A percentile compares a stretch with the other conserved stretches of the same genome.
Evolutionary conservation across 495 filamentous ascomycete genomes (phyloP).

Genomic region (Tuber indicum): DNA sequence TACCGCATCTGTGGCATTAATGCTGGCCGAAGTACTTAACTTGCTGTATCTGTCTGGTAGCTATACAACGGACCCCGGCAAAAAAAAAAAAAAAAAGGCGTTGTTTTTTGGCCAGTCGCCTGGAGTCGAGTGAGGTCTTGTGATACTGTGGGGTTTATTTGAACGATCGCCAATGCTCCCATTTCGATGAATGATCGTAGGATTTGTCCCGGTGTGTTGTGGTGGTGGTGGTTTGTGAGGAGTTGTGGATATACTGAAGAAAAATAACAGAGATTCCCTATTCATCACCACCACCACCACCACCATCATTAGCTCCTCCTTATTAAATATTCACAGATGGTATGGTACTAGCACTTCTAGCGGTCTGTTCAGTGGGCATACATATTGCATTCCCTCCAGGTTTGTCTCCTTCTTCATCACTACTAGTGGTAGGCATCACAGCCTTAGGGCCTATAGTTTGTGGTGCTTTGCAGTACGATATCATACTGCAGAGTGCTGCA

Average conservation of each 20-base stretch:
- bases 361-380: too few species aligned
- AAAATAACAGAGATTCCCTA: neutral
- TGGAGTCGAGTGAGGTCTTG: constrained; percentile 2
- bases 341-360: neutral
- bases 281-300: too few species aligned
- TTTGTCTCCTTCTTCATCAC: too few species aligned
- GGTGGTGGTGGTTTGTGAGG: neutral
- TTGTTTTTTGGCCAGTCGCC: neutral
- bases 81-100: neutral
- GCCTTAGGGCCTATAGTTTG: too few species aligned
- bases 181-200: neutral
- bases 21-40: neutral
- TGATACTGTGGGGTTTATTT: neutral
- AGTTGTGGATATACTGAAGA: neutral
- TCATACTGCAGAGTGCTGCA: too few species aligned
- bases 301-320: neutral
- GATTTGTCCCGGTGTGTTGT: neutral
- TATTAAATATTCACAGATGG: neutral
- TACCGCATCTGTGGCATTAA: neutral
- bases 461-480: too few species aligned
- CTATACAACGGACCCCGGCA: neutral
- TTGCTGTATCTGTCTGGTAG: neutral
- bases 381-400: too few species aligned
- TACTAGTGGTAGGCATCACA: too few species aligned
- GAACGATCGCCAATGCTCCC: neutral